Base-by-base conservation (phyloP, 2,329 filamentous ascomycete species). In the Herpomyces periplanetae region DNA sequence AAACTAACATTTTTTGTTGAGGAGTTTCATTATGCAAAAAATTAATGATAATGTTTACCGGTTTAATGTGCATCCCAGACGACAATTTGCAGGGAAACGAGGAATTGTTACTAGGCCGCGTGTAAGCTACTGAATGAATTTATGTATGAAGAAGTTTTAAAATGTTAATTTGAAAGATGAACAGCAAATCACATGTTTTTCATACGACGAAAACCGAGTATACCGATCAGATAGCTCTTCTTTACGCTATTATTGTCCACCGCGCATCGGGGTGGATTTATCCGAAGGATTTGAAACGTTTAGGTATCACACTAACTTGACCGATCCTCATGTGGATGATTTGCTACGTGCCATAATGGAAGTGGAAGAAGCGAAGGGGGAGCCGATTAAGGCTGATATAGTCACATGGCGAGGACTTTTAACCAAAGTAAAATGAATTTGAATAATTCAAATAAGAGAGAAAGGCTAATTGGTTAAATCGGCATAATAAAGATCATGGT, bases 351-450 rank as follows among this genome's bases (percentile, higher is more conserved):
- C 71, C 1, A 54, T 96, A 17, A 45, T 57, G 18, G 49, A 51
- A 11, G 47, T 66, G 27, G 80, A 91, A 38, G 46, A 58, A 34
- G 45, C 56, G 27, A 53, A 49, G 1, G 50, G 52, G 2, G 47
- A 52, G 30, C 59, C 50, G 31, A 57, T 61, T 13, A 58, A 71
- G 24, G 61, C 63, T 2, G 57, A 85, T 29, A 36, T 91, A 17
- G 49, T 91, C 19, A 91, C 75, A 2, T 96, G 75, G 75, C 49
- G 80, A 31, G 80, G 80, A 14, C 88, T 91, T 69, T 73, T 96
- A 61, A 91, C 80, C 25, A 96, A 88, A 49, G 69, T 73, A 34
- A 13, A 5, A 10, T 13, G 30, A 12, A 28, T 6, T 7, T 5
- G 13, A 7, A 8, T 10, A n/a, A 5, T 19, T n/a, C n/a, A n/a